Evolutionary conservation across 345 rosid genomes (phyloP).

Genomic region (Boechera retrofracta): DNA sequence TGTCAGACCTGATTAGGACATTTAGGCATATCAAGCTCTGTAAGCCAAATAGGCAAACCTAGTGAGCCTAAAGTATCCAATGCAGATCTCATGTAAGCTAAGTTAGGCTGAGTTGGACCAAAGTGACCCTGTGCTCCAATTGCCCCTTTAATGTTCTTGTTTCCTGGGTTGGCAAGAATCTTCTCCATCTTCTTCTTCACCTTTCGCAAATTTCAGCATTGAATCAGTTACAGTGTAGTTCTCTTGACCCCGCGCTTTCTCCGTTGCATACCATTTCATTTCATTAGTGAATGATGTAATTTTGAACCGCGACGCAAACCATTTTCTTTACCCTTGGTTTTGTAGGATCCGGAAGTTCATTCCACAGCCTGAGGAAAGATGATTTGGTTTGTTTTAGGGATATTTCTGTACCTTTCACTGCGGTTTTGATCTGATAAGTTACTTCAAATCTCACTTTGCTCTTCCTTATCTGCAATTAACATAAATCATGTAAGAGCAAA

Average conservation of each 20-base stretch:
- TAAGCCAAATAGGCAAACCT: conserved; percentile 78
- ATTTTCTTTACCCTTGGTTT: conserved; percentile 59
- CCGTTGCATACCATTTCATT: conserved; percentile 91
- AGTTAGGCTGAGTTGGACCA: conserved; percentile 54
- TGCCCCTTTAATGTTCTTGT: conserved; percentile 50
- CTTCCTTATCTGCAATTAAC: conserved; percentile 61
- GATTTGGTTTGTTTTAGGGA: conserved; percentile 54
- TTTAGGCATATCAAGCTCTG: conserved; percentile 59
- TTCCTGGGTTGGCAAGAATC: conserved; percentile 60
- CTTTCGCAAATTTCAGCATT: conserved; percentile 59
- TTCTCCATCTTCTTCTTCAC: conserved; percentile 56
- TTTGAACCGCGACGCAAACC: conserved; percentile 79
- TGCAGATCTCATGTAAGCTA: conserved; percentile 75
- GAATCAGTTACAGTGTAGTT: conserved; percentile 71
- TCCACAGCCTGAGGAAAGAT: conserved; percentile 70
- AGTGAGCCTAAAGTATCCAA: conserved; percentile 66
- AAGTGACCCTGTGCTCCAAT: conserved; percentile 89
- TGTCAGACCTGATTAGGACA: conserved; percentile 55
- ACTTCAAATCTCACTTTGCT: conserved; percentile 60
- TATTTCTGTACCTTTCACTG: conserved; percentile 53
- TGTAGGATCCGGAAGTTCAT: conserved; percentile 67
- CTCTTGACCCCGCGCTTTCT: conserved; percentile 59
- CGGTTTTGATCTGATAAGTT: conserved; percentile 55
- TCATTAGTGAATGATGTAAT: conserved; percentile 76
- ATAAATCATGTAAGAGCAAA: background rate